Percentiles rank a stretch among this genome's conserved stretches.
Conservation (phyloP, 1,284 basidiomycete species). For the Pseudozyma pruni region DNA sequence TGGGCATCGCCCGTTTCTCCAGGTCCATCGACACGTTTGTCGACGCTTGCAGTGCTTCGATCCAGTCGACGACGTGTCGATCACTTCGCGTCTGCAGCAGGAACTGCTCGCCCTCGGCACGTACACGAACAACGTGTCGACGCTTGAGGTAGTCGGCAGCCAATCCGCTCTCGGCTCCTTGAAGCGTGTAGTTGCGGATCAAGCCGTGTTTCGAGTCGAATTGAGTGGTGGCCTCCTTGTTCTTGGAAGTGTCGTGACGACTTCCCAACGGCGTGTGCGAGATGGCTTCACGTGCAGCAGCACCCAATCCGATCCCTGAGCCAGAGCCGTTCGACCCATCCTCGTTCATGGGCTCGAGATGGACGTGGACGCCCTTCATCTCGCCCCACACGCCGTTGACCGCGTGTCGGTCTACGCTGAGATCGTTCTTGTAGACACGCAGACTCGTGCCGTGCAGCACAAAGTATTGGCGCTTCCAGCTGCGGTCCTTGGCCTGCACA, state of each 20-base stretch:
- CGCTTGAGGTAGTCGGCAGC: conserved; percentile 95
- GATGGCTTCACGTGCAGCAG: conserved; percentile 47
- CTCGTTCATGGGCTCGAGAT: conserved; percentile 56
- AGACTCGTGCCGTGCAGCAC: conserved; percentile 92
- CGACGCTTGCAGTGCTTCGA: conserved; percentile 93
- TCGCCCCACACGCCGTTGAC: conserved; percentile 66
- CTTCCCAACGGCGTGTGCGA: conserved; percentile 37
- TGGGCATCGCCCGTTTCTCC: conserved; percentile 77
- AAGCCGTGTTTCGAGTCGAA: conserved; percentile 62
- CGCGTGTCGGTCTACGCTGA: conserved; percentile 62
- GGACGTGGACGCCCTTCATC: conserved; percentile 62
- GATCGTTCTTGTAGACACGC: conserved; percentile 78
- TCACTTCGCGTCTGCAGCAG: conserved; percentile 89
- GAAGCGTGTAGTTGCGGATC: conserved; percentile 80
- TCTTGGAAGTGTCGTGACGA: conserved; percentile 12
- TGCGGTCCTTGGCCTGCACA: conserved; percentile 85
- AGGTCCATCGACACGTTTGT: conserved; percentile 92
- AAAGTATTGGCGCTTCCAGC: conserved; percentile 88
- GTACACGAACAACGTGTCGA: conserved; percentile 90
- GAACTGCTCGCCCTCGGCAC: conserved; percentile 96
- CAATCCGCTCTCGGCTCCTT: conserved; percentile 88
- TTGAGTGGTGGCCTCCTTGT: conserved; percentile 10
- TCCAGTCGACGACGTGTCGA: conserved; percentile 89
- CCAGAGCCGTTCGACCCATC: conserved; percentile 48
- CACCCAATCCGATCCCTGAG: conserved; percentile 28